Conservation (phyloP, 1,284 basidiomycete genomes). For the Caloboletus firmus region DNA sequence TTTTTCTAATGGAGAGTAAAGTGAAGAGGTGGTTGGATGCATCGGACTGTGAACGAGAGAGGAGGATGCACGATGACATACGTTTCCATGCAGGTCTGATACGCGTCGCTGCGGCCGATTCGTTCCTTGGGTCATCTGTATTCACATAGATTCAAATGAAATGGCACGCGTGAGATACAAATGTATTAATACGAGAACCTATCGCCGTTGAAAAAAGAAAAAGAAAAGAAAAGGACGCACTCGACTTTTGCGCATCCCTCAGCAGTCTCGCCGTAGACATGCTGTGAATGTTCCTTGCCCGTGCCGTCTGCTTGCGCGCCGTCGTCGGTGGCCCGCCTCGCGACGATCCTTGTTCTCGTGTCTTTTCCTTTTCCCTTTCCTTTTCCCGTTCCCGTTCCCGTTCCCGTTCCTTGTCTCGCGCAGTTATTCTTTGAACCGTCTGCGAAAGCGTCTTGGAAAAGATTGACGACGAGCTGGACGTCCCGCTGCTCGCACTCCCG, state of each 20-base stretch:
- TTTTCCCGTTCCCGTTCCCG: no score
- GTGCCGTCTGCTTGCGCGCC: conserved; percentile 25
- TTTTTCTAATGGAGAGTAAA: conserved; percentile 12
- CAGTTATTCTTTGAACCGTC: conserved; percentile 3
- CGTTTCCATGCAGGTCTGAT: conserved; percentile 16
- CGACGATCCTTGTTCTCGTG: not conserved
- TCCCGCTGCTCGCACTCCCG: conserved; percentile 6
- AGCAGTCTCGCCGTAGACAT: conserved; percentile 19
- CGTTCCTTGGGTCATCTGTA: conserved; percentile 7
- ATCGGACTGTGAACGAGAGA: not conserved
- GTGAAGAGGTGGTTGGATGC: not conserved
- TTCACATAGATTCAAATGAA: not conserved
- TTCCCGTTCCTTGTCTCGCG: no score
- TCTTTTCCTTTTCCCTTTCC: not conserved
- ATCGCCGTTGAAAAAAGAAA: not conserved
- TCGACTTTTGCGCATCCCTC: conserved; percentile 14
- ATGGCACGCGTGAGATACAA: not conserved
- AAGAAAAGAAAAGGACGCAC: conserved; percentile 13
- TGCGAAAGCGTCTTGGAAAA: conserved; percentile 22
- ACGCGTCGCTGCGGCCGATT: conserved; percentile 18
- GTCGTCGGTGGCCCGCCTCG: not conserved
- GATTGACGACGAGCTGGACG: conserved; percentile 14
- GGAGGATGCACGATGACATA: conserved; percentile 7
- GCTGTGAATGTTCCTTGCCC: conserved; percentile 5
- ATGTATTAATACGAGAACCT: not conserved